Conservation (phyloP, 2,329 filamentous ascomycete genomes). For the Trichoderma citrinoviride region DNA sequence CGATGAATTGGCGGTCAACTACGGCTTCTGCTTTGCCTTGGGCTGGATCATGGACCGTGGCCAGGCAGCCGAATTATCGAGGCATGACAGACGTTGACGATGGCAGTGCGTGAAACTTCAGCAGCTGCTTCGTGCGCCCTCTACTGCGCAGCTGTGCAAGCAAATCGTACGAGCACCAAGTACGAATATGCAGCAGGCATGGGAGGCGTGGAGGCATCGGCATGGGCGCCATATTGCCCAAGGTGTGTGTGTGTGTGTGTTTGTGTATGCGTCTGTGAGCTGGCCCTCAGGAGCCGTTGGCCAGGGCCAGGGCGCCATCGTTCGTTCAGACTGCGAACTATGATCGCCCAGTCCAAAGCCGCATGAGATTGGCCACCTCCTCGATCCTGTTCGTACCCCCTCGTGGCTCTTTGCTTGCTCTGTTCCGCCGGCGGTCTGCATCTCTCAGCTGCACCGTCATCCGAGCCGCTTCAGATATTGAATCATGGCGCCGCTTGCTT, state of each 20-base stretch:
- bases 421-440: slow-evolving; percentile 21
- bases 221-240: background rate
- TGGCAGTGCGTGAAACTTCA: background rate
- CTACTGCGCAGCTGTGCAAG: background rate
- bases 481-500: slow-evolving; percentile 21
- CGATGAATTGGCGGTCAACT: slow-evolving; percentile 51
- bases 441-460: slow-evolving; percentile 23
- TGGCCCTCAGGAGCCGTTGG: slow-evolving; percentile 13
- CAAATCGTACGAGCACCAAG: background rate
- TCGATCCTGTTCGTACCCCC: slow-evolving; percentile 19
- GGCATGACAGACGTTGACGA: background rate
- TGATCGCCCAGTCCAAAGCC: slow-evolving; percentile 25
- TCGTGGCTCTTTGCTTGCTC: slow-evolving; percentile 13
- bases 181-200: background rate
- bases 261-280: background rate
- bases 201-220: background rate
- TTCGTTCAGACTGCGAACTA: slow-evolving; percentile 30
- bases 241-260: background rate
- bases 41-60: background rate
- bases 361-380: slow-evolving; percentile 3
- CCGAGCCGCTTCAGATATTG: slow-evolving; percentile 21
- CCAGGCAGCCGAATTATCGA: background rate
- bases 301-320: slow-evolving; percentile 26
- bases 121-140: background rate
- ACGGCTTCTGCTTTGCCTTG: background rate